Base-by-base conservation (phyloP, 495 filamentous ascomycete species). In the Penicillium daleae region DNA sequence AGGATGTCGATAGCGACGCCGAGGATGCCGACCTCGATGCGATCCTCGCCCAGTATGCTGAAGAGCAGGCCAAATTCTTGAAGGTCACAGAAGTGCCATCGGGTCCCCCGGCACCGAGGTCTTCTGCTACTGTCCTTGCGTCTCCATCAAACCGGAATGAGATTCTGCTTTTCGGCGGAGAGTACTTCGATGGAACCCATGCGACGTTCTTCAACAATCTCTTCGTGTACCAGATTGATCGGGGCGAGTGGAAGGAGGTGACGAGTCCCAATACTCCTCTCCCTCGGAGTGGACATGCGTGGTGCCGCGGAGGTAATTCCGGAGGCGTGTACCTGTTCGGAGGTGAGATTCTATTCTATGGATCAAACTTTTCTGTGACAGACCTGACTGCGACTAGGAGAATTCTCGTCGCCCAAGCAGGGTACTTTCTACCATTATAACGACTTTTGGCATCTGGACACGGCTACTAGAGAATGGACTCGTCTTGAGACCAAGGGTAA, bases 381-480 rank as follows among this genome's bases (percentile, higher is more conserved):
- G 35, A 51, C 33, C 58, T 70, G 53, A 60, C 59, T 42, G 10
- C 24, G 17, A 51, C 40, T 48, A 77, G 76, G 79, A 46, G 85
- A 87, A 66, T 89, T 89, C 56, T 90, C 86, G 2, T 88, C 83
- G 9, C 95, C 95, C 1, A 99, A 97, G 69, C 95, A 99, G 73
- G 95, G 95, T 4, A 99, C 94, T 2, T 99, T 99, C 72, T 97
- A 99, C 71, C 95, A 99, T 68, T 99, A 99, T 78, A 96, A 97
- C 74, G 95, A 97, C 71, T 97, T 98, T 72, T 99, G 95, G 95
- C 83, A 90, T 32, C 86, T 97, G 37, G 92, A 97, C 56, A 87
- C 92, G 0, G 80, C 83, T 6, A 85, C 87, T 0, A 83, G 91
- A 59, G 95, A 99, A 78, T 99, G 95, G 95, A 90, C 86, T 46